phyloP scores from a whole-genome alignment of 345 rosid genomes.

The Citrus sp. region DNA sequence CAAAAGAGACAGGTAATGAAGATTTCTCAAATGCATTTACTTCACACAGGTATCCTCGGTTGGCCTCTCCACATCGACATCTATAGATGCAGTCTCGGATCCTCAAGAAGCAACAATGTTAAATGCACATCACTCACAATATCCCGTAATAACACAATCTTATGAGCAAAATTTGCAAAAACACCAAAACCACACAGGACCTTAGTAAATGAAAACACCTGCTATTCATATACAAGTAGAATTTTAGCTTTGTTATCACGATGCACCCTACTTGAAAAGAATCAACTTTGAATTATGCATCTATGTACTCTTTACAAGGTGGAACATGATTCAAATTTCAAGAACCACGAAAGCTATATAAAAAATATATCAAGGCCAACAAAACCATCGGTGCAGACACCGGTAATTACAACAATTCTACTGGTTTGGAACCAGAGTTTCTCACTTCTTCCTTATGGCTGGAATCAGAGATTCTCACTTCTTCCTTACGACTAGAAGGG shows the following conservation, averaged over 20 bases:
- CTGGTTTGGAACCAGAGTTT: conserved; percentile 24
- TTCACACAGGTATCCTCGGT: background rate
- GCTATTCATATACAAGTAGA: background rate
- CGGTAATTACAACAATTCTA: conserved; percentile 14
- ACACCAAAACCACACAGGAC: background rate
- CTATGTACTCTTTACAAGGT: conserved; percentile 25
- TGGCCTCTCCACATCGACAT: background rate
- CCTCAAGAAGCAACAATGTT: background rate
- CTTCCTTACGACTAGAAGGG: conserved; percentile 25
- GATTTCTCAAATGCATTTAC: background rate
- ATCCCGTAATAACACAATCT: background rate
- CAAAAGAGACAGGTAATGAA: background rate
- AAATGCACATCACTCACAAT: background rate
- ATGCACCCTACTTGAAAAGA: background rate
- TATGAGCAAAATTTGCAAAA: background rate
- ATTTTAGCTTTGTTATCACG: background rate
- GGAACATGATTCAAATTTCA: conserved; percentile 13
- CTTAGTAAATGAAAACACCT: background rate
- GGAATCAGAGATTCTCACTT: conserved; percentile 24
- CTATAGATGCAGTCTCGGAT: background rate
- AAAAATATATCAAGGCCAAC: background rate
- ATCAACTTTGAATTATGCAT: conserved; percentile 14
- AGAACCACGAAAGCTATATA: conserved; percentile 12
- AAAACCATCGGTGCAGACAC: conserved; percentile 4
- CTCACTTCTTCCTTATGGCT: conserved; percentile 22